Percentiles rank a stretch among this genome's conserved stretches.
phyloP scores from a whole-genome alignment of 345 rosid species.

The Eutrema yunnanense region DNA sequence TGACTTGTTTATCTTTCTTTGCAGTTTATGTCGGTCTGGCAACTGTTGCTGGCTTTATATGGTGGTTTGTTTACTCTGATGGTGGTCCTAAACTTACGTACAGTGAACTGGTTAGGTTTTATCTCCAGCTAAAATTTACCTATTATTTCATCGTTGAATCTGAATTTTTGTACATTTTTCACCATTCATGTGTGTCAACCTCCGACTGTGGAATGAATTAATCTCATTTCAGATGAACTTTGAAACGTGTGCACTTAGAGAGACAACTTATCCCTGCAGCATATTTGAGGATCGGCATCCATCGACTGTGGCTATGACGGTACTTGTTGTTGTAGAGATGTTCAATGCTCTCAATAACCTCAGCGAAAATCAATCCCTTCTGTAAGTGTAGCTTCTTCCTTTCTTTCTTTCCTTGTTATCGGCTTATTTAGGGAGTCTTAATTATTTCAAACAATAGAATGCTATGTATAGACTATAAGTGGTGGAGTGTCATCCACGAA shows the following conservation, averaged over 20 bases:
- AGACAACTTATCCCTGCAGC: conserved; percentile 85
- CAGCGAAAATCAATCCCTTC: conserved; percentile 93
- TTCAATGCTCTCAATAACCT: conserved; percentile 98
- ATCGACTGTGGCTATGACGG: conserved; percentile 96
- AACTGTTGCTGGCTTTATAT: conserved; percentile 93
- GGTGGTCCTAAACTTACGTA: conserved; percentile 84
- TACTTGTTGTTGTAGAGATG: conserved; percentile 99
- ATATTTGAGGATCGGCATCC: conserved; percentile 94
- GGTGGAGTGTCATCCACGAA: neutral
- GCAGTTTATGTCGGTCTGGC: conserved; percentile 99
- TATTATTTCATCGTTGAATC: neutral
- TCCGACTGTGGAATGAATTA: neutral
- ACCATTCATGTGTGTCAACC: neutral
- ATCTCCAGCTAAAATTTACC: neutral
- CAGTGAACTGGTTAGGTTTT: conserved; percentile 70
- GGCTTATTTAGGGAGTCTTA: neutral
- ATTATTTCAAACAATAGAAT: neutral
- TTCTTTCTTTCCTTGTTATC: neutral
- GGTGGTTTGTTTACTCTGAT: conserved; percentile 94
- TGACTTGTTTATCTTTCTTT: conserved; percentile 17
- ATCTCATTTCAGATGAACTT: conserved; percentile 72
- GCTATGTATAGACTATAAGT: neutral
- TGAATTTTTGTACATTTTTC: neutral
- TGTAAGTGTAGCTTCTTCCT: conserved; percentile 51
- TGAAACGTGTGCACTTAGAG: conserved; percentile 82